These are phyloP conservation scores for Tricholoma hemisulphureum DNA, from an alignment of 768 basidiomycete species.

Conservation along the genomic window DNA sequence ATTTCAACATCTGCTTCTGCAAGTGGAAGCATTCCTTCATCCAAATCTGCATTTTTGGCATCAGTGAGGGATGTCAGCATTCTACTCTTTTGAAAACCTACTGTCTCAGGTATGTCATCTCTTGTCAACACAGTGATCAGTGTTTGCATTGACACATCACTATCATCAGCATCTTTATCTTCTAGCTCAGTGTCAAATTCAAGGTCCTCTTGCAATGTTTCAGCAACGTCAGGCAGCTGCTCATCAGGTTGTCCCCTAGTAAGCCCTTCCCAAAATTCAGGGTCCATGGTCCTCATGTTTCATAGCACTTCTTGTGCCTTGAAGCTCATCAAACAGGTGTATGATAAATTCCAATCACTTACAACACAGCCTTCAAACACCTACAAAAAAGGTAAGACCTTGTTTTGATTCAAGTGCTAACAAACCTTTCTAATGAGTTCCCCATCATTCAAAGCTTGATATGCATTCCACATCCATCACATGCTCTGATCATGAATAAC, in stretches of 20 bases:
- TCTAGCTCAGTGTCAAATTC: not conserved
- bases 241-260: not conserved
- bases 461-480: not conserved
- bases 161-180: not conserved
- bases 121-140: not conserved
- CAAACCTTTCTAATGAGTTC: not conserved
- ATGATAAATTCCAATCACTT: not conserved
- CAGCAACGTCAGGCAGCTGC: not conserved
- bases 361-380: not conserved
- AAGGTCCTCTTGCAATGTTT: not conserved
- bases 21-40: not conserved
- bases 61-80: not conserved
- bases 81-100: not conserved
- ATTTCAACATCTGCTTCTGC: not conserved
- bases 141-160: conserved; percentile 1
- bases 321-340: not conserved
- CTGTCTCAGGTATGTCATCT: not conserved
- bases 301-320: not conserved
- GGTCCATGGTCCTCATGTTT: not conserved
- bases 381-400: not conserved
- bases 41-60: not conserved
- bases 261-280: not conserved
- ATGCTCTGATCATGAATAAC: not conserved
- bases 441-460: not conserved
- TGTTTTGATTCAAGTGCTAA: not conserved